These are phyloP conservation scores for Groenewaldozyma sp. DNA, from an alignment of 1,139 yeast species.

Conservation along the genomic window DNA sequence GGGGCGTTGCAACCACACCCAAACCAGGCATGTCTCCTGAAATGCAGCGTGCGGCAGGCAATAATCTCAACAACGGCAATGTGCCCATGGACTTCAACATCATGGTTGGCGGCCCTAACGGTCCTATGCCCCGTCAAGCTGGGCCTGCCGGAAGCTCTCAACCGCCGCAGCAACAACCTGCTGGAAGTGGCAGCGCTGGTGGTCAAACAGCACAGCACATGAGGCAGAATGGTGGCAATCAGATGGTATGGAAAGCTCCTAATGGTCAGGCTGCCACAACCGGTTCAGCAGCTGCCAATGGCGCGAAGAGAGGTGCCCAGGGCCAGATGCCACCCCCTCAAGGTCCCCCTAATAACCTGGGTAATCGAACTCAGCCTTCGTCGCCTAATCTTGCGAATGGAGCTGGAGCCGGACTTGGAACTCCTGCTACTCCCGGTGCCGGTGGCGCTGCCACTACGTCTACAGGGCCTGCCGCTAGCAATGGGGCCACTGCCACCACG, in stretches of 20 bases:
- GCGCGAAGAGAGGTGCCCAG: constrained; percentile 6
- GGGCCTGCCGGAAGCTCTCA: constrained; percentile 17
- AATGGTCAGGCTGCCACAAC: background rate
- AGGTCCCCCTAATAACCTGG: constrained; percentile 18
- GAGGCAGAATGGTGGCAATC: constrained; percentile 3
- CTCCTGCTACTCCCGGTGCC: constrained; percentile 5
- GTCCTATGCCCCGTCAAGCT: constrained; percentile 17
- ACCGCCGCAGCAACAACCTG: constrained; percentile 13
- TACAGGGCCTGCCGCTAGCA: constrained; percentile 4
- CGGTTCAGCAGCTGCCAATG: background rate
- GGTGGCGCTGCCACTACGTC: constrained; percentile 10
- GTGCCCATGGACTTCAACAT: constrained; percentile 24
- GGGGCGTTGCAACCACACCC: background rate
- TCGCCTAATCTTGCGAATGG: constrained; percentile 19
- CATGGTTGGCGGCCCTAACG: constrained; percentile 25
- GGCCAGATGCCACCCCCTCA: constrained; percentile 25
- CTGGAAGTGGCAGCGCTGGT: no score
- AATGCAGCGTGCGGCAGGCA: constrained; percentile 11
- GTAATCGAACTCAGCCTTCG: constrained; percentile 23
- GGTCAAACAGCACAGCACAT: constrained; percentile 7
- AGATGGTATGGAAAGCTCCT: constrained; percentile 7
- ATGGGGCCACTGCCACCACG: constrained; percentile 10
- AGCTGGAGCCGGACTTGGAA: constrained; percentile 2
- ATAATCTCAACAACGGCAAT: constrained; percentile 10
- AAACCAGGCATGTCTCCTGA: constrained; percentile 8